Evolutionary conservation across 345 rosid genomes (phyloP).

Genomic region (Bruguiera gymnorhiza): DNA sequence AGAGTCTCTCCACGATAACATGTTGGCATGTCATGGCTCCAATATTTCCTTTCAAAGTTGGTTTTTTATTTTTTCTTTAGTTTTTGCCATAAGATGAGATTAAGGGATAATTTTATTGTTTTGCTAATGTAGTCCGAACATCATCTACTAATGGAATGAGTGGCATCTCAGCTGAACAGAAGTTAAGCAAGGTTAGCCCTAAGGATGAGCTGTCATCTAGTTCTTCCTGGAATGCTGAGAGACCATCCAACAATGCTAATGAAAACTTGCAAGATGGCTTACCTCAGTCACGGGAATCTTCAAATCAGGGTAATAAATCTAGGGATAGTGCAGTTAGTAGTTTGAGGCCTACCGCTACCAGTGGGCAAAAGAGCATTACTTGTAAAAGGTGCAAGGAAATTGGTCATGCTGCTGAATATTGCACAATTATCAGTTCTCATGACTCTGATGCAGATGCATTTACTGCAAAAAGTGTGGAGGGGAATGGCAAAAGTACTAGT

Average conservation of each 20-base stretch:
- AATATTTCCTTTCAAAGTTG: no score
- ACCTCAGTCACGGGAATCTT: constrained; percentile 48
- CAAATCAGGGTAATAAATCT: constrained; percentile 56
- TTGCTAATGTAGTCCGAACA: constrained; percentile 45
- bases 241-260: constrained; percentile 32
- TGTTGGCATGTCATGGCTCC: neutral
- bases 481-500: constrained; percentile 40
- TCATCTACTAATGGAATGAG: constrained; percentile 22
- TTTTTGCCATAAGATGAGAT: neutral
- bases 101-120: constrained; percentile 4
- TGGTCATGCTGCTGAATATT: constrained; percentile 59
- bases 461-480: constrained; percentile 47
- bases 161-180: constrained; percentile 44
- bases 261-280: constrained; percentile 53
- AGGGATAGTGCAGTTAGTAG: constrained; percentile 45
- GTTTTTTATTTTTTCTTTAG: neutral
- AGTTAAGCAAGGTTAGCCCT: constrained; percentile 40
- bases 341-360: constrained; percentile 38
- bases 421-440: constrained; percentile 36
- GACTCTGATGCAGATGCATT: constrained; percentile 47
- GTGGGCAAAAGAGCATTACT: constrained; percentile 42
- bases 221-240: constrained; percentile 54
- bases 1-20: no score
- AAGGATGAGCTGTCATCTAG: constrained; percentile 63
- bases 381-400: constrained; percentile 55